Percentiles rank a stretch among this genome's conserved stretches.
These are phyloP conservation scores for Mortierella hygrophila DNA, from an alignment of 192 early-diverging fungal genomes.

Conservation along the genomic window DNA sequence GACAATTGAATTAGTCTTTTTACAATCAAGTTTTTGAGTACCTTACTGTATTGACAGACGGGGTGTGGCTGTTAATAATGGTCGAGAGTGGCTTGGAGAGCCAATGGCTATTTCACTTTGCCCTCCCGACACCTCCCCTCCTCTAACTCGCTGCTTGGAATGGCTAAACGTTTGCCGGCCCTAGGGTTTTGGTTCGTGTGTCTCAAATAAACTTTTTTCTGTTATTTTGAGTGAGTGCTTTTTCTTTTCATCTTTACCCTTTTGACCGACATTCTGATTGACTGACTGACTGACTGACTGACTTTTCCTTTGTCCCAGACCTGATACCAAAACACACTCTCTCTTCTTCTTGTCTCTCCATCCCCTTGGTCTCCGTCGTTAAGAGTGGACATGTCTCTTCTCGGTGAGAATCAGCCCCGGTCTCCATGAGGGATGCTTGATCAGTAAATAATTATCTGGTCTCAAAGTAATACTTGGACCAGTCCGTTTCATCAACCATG, in stretches of 20 bases:
- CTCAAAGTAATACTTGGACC: too few relatives aligned
- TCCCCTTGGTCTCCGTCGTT: neutral
- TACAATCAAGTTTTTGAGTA: neutral
- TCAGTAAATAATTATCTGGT: too few relatives aligned
- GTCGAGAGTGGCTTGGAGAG: neutral
- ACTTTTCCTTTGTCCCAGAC: neutral
- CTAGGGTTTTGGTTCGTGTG: neutral
- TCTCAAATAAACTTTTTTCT: conserved; percentile 16
- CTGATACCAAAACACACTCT: neutral
- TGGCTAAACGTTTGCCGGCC: conserved; percentile 6
- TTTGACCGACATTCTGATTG: neutral
- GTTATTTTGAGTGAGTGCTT: neutral
- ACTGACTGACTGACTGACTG: neutral
- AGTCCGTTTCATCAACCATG: too few relatives aligned
- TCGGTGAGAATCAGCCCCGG: too few relatives aligned
- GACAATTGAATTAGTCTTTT: neutral
- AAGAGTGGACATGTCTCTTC: neutral
- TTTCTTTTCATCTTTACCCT: neutral
- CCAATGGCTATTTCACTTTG: neutral
- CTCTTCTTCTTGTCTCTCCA: neutral
- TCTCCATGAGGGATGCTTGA: too few relatives aligned
- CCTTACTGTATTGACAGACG: neutral
- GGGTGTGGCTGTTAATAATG: conserved; percentile 1
- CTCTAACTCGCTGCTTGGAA: neutral
- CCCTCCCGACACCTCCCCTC: neutral